Percentiles rank a stretch among this genome's conserved stretches.
phyloP scores from a whole-genome alignment of 352 stramenopile genomes.

The Pythium aristosporum region DNA sequence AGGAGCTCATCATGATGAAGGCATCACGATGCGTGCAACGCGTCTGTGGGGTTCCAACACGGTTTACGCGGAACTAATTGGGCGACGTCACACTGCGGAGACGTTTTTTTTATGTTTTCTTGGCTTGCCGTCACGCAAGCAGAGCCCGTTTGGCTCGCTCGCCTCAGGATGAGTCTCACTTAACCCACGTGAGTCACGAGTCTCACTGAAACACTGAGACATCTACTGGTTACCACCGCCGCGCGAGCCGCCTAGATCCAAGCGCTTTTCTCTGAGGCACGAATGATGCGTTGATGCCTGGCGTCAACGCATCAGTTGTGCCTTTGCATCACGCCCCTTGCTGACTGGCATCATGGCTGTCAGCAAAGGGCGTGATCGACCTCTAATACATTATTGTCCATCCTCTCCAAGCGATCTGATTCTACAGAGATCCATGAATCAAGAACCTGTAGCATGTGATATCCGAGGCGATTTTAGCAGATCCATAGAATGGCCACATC shows the following conservation, averaged over 20 bases:
- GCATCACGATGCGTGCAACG: no score
- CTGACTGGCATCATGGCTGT: background rate
- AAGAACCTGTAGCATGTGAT: background rate
- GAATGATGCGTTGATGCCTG: background rate
- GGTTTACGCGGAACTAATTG: no score
- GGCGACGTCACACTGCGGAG: no score
- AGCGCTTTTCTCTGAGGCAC: background rate
- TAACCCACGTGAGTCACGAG: no score
- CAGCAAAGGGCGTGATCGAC: background rate
- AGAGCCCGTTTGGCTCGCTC: no score
- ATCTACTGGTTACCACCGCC: background rate
- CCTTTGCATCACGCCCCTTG: no score
- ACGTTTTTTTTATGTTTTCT: no score
- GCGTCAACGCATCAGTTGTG: no score
- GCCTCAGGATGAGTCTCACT: no score
- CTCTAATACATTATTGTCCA: background rate
- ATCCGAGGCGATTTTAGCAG: background rate
- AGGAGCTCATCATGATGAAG: no score
- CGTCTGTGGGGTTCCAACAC: no score
- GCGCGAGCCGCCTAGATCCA: background rate
- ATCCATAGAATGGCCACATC: slow-evolving; percentile 1
- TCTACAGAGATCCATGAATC: background rate
- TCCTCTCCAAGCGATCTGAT: background rate
- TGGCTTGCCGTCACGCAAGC: no score
- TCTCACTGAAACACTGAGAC: background rate